A percentile compares a stretch with the other conserved stretches of the same genome.
Conservation (phyloP, 768 basidiomycete genomes). For the Suillus placidus region DNA sequence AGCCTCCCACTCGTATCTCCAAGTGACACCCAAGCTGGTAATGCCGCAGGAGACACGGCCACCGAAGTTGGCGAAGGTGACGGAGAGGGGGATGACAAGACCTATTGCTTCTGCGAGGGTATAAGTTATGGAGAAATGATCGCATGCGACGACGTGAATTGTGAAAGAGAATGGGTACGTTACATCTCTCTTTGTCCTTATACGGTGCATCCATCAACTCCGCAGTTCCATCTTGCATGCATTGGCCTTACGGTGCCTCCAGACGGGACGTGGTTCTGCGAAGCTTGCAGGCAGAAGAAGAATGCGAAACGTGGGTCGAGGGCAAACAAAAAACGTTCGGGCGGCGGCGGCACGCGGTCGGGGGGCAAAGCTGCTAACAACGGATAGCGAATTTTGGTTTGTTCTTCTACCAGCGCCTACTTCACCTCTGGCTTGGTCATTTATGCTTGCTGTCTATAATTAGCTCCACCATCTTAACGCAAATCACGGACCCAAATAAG, state of each 20-base stretch:
- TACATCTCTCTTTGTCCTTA: constrained; percentile 13
- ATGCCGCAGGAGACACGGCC: constrained; percentile 39
- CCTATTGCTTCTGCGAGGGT: constrained; percentile 85
- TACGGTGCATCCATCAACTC: constrained; percentile 14
- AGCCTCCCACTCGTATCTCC: constrained; percentile 28
- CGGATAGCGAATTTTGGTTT: constrained; percentile 23
- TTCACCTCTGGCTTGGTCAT: constrained; percentile 2
- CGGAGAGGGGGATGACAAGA: constrained; percentile 58
- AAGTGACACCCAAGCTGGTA: constrained; percentile 37
- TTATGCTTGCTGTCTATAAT: constrained; percentile 4
- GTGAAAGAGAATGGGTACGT: constrained; percentile 89
- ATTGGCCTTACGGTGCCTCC: constrained; percentile 69
- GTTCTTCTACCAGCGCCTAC: neutral
- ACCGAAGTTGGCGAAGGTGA: constrained; percentile 54
- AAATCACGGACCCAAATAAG: neutral
- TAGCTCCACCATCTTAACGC: neutral
- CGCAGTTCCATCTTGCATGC: constrained; percentile 80
- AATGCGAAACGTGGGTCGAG: constrained; percentile 51
- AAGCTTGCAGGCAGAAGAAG: constrained; percentile 60
- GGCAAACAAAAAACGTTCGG: constrained; percentile 56
- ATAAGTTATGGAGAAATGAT: constrained; percentile 95
- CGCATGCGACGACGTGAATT: constrained; percentile 81
- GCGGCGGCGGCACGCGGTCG: constrained; percentile 30
- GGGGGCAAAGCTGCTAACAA: constrained; percentile 33
- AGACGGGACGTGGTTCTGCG: constrained; percentile 77